Conservation (phyloP, 192 early-diverging fungal genomes). For the Spizellomyces punctatus region DNA sequence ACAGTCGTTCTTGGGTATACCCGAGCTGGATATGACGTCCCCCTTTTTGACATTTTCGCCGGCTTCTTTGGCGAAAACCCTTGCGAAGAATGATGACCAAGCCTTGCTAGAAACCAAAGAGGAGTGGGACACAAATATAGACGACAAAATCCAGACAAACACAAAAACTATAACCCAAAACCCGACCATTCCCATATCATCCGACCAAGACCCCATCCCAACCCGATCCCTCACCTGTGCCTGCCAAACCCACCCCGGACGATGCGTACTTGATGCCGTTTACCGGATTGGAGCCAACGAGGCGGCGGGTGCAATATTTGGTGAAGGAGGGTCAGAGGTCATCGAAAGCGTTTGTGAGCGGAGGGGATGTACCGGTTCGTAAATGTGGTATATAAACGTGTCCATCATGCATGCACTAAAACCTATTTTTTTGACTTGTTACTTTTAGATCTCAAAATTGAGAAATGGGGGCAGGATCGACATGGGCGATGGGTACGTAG, state of each 20-base stretch:
- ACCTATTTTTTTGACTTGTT: not conserved
- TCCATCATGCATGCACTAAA: not conserved
- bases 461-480: slow-evolving; percentile 9
- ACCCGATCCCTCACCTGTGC: slow-evolving; percentile 8
- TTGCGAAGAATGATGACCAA: not conserved
- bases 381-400: not conserved
- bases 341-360: not conserved
- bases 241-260: slow-evolving; percentile 10
- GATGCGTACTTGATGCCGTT: slow-evolving; percentile 9
- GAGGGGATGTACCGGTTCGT: slow-evolving; percentile 15
- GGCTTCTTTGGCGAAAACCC: not conserved
- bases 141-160: not conserved
- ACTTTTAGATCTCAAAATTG: slow-evolving; percentile 21
- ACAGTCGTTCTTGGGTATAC: slow-evolving; percentile 27
- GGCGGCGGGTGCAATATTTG: slow-evolving; percentile 19
- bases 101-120: no score
- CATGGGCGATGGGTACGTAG: slow-evolving; percentile 20
- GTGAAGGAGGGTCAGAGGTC: slow-evolving; percentile 13
- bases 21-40: slow-evolving; percentile 31
- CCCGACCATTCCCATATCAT: not conserved
- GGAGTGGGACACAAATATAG: no score
- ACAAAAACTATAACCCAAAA: not conserved
- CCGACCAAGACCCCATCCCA: not conserved
- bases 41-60: slow-evolving; percentile 18
- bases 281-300: slow-evolving; percentile 16